Conservation (phyloP, 2,329 filamentous ascomycete species). For the Scytalidium lignicola region DNA sequence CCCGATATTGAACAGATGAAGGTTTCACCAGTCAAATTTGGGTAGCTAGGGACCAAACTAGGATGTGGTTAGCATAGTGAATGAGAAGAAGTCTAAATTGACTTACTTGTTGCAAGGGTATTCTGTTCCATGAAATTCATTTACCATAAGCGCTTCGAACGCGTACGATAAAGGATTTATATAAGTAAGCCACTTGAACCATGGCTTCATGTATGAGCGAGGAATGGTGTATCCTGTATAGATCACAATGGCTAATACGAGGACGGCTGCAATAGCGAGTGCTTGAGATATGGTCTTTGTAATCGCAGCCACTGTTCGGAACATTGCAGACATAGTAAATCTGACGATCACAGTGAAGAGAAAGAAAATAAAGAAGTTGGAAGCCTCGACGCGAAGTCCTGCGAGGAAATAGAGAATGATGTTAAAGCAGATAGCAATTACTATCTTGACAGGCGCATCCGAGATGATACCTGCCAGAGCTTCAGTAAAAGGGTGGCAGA, state of each 20-base stretch:
- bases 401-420: constrained; percentile 79
- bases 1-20: constrained; percentile 55
- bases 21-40: constrained; percentile 25
- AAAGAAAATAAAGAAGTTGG: constrained; percentile 82
- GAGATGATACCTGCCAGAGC: constrained; percentile 78
- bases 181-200: constrained; percentile 79
- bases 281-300: constrained; percentile 64
- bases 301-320: constrained; percentile 69
- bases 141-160: constrained; percentile 75
- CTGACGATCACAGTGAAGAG: constrained; percentile 69
- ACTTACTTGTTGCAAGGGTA: background rate
- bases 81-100: background rate
- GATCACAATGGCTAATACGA: constrained; percentile 24
- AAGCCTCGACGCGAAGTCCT: constrained; percentile 48
- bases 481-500: constrained; percentile 75
- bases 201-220: constrained; percentile 60
- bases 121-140: constrained; percentile 56
- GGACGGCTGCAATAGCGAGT: constrained; percentile 51
- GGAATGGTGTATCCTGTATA: constrained; percentile 34
- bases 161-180: constrained; percentile 67
- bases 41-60: constrained; percentile 11
- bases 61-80: background rate
- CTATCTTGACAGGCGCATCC: constrained; percentile 75
- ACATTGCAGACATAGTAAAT: constrained; percentile 77
- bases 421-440: constrained; percentile 71